Base-by-base conservation (phyloP, 345 rosid species). In the Hypericum androsaemum region DNA sequence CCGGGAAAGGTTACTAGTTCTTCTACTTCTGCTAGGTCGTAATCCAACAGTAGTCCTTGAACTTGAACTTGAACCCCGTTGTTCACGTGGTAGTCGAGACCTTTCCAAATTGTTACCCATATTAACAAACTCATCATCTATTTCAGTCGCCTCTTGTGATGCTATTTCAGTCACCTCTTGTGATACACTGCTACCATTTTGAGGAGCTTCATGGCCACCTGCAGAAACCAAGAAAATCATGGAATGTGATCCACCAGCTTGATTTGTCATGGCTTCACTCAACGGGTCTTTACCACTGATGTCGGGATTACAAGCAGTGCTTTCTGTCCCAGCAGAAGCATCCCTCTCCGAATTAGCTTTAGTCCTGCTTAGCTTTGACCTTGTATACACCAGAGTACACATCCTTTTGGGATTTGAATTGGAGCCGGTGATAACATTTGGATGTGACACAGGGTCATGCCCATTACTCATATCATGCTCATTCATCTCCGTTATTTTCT, bases 11-110 rank as follows among this genome's bases (percentile, higher is more conserved):
- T 69, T 76, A 68, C 71, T 81, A 17, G 76, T 76, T 72, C 80
- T 86, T 74, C 97, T 82, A 59, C 81, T 83, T 73, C 99, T 81
- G 40, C 85, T 71, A 42, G 97, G 83, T 76, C 95, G 81, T 62
- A 75, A 50, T 40, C 92, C 76, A 57, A 80, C 89, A 39, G 81
- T 61, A 71, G 63, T 61, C 65, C 67, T 88, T 37, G 97, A 77
- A 64, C 83, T 88, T 37, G 97, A 77, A 64, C 83, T 50, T 6
- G 94, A 81, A 65, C 77, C 82, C 76, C 68, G 71, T 65, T 85
- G 88, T 67, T 80, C 83, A 14, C 47, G 54, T 16, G 64, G 79
- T 65, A 70, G 72, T 72, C 71, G 78, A 46, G 58, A 47, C 67
- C 77, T 68, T 62, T 41, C 64, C 45, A 55, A 64, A 59, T 40